These are phyloP conservation scores for Penicillium vulpinum DNA, from an alignment of 2,329 filamentous ascomycete genomes.

Conservation along the genomic window DNA sequence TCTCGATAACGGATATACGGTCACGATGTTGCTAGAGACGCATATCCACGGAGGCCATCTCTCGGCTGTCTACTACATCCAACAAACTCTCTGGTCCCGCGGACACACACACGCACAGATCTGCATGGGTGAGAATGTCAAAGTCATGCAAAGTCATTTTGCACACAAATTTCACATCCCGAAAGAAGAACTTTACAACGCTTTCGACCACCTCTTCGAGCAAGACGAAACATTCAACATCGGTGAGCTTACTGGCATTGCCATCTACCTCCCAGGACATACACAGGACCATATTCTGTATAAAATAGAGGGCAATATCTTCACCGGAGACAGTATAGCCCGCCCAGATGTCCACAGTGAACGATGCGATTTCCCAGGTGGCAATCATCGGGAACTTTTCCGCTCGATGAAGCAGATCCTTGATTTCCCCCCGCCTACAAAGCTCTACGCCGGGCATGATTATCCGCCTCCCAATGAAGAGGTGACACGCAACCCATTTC, in stretches of 20 bases:
- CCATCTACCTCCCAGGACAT: conserved; percentile 60
- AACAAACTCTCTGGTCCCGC: conserved; percentile 40
- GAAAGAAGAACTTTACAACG: conserved; percentile 43
- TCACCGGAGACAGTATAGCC: conserved; percentile 56
- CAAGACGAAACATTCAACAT: conserved; percentile 57
- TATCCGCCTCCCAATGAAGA: conserved; percentile 39
- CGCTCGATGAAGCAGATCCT: conserved; percentile 48
- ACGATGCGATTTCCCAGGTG: conserved; percentile 56
- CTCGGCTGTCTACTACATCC: conserved; percentile 59
- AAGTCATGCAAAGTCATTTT: conserved; percentile 54
- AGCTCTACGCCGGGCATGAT: conserved; percentile 57
- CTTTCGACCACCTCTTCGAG: conserved; percentile 56
- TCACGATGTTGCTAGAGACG: conserved; percentile 59
- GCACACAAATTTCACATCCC: conserved; percentile 51
- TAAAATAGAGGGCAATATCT: conserved; percentile 50
- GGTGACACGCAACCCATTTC: conserved; percentile 1
- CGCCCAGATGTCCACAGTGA: conserved; percentile 53
- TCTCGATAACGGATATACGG: conserved; percentile 44
- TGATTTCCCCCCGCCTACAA: conserved; percentile 42
- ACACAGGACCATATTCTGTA: conserved; percentile 65
- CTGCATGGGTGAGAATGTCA: conserved; percentile 59
- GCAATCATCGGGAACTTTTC: conserved; percentile 46
- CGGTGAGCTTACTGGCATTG: conserved; percentile 48
- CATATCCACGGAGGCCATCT: conserved; percentile 63
- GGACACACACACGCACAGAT: conserved; percentile 46